Conservation (phyloP, 495 filamentous ascomycete species). For the Lasiosphaeria hispida region DNA sequence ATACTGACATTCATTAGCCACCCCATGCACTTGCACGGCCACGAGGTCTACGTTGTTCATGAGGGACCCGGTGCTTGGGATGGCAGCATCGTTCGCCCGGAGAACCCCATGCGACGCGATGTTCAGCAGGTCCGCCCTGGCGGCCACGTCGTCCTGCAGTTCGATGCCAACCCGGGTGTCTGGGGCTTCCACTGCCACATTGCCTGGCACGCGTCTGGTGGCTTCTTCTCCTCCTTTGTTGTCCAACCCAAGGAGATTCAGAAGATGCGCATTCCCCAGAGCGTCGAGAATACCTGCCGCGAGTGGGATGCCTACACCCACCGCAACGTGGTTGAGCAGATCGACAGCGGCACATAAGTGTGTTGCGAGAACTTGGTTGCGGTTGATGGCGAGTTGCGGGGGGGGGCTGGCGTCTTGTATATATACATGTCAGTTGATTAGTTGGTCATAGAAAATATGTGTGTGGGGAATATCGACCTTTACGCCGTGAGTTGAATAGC, state of each 20-base stretch:
- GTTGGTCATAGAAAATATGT: no score
- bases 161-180: slow-evolving; percentile 51
- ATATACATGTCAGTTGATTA: no score
- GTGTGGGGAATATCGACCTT: no score
- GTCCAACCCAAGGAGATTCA: slow-evolving; percentile 43
- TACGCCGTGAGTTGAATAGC: no score
- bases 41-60: slow-evolving; percentile 53
- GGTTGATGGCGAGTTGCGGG: no score
- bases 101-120: slow-evolving; percentile 56
- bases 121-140: slow-evolving; percentile 44
- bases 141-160: slow-evolving; percentile 50
- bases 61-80: slow-evolving; percentile 51
- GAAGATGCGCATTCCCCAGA: slow-evolving; percentile 36
- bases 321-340: slow-evolving; percentile 48
- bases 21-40: slow-evolving; percentile 49
- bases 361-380: no score
- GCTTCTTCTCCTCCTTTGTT: slow-evolving; percentile 51
- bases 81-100: slow-evolving; percentile 40
- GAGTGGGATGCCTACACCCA: slow-evolving; percentile 52
- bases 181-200: slow-evolving; percentile 63
- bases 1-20: slow-evolving; percentile 28
- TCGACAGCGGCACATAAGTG: slow-evolving; percentile 52
- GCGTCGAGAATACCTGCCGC: slow-evolving; percentile 44
- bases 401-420: no score
- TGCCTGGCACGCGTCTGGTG: slow-evolving; percentile 56